Evolutionary conservation across 805 yeast species (phyloP).

Genomic region (Lipomyces mesembrius): DNA sequence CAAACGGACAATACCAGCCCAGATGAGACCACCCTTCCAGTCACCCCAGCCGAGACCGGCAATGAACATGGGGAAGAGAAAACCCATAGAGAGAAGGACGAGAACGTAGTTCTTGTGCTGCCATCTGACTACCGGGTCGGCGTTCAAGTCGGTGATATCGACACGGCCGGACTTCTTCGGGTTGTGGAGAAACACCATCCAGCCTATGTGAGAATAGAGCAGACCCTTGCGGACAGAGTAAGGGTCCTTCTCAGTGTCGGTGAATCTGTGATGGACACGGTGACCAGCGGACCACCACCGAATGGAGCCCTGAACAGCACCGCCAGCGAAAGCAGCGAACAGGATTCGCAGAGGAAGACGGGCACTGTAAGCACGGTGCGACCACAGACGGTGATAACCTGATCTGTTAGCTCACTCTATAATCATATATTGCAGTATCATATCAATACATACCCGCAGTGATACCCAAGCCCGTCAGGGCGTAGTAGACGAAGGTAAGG

Average conservation of each 20-base stretch:
- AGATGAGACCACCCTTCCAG: slow-evolving; percentile 73
- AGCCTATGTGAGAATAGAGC: slow-evolving; percentile 83
- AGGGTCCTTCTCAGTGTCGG: slow-evolving; percentile 89
- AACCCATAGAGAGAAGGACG: slow-evolving; percentile 56
- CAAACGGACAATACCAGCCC: slow-evolving; percentile 76
- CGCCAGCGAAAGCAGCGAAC: slow-evolving; percentile 66
- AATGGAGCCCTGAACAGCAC: slow-evolving; percentile 76
- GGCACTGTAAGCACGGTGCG: slow-evolving; percentile 64
- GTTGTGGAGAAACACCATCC: slow-evolving; percentile 75
- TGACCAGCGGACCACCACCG: slow-evolving; percentile 83
- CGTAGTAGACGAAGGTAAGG: slow-evolving; percentile 61
- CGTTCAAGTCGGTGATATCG: slow-evolving; percentile 67
- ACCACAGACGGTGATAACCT: slow-evolving; percentile 72
- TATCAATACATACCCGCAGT: slow-evolving; percentile 59
- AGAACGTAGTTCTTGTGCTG: slow-evolving; percentile 73
- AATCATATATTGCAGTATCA: not conserved
- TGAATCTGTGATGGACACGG: slow-evolving; percentile 86
- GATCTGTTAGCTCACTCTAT: not conserved
- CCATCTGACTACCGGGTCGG: slow-evolving; percentile 60
- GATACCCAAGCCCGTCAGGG: slow-evolving; percentile 67
- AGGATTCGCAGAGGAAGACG: slow-evolving; percentile 52
- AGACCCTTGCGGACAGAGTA: slow-evolving; percentile 82
- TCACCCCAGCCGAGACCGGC: slow-evolving; percentile 75
- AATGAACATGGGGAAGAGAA: slow-evolving; percentile 67
- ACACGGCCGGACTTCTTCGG: slow-evolving; percentile 67